These are phyloP conservation scores for Nannizzia gypsea DNA, from an alignment of 2,329 filamentous ascomycete species.

Conservation along the genomic window DNA sequence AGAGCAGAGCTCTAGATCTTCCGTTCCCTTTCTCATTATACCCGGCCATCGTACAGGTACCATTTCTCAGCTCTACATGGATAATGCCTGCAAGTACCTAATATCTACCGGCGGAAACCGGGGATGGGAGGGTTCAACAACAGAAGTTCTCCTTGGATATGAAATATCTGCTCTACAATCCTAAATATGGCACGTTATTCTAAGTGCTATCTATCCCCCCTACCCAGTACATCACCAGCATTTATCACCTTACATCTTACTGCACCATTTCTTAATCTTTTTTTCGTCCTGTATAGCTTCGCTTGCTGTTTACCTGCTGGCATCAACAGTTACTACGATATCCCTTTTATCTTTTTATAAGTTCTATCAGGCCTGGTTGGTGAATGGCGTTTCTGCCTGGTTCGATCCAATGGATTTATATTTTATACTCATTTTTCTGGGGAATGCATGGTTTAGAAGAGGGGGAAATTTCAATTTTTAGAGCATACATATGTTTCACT, in stretches of 20 bases:
- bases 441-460: background rate
- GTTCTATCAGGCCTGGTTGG: background rate
- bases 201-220: background rate
- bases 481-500: background rate
- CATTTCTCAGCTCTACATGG: conserved; percentile 73
- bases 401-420: background rate
- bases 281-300: background rate
- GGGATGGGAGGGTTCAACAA: conserved; percentile 85
- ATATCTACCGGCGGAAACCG: conserved; percentile 81
- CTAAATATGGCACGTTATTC: background rate
- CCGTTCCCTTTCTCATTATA: conserved; percentile 90
- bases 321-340: background rate
- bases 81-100: conserved; percentile 82
- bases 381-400: background rate
- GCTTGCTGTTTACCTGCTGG: background rate
- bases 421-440: background rate
- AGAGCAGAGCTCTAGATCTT: conserved; percentile 53
- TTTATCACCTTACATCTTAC: background rate
- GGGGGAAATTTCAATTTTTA: background rate
- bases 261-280: background rate
- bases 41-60: conserved; percentile 82
- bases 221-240: background rate
- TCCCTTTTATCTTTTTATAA: background rate
- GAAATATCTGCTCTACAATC: conserved; percentile 53
- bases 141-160: conserved; percentile 87